Evolutionary conservation across 345 rosid genomes (phyloP).

Genomic region (Hibiscus mutabilis): DNA sequence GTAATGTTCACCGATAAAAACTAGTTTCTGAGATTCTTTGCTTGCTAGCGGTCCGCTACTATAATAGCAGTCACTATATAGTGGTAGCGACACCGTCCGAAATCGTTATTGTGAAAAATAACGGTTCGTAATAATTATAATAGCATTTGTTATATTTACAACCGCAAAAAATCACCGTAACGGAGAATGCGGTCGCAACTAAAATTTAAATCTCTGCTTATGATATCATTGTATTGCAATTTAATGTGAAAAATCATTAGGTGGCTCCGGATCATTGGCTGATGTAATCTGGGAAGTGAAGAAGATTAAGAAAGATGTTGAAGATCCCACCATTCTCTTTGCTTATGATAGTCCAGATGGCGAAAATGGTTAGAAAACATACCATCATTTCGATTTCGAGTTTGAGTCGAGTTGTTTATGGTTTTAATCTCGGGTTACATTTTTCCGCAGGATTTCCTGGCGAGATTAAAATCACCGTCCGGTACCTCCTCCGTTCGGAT

Average conservation of each 20-base stretch:
- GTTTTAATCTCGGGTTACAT: not conserved
- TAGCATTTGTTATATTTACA: no score
- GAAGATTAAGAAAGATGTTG: constrained; percentile 30
- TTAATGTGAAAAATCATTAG: constrained; percentile 20
- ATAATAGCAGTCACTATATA: no score
- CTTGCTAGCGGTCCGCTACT: not conserved
- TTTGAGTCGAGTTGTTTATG: not conserved
- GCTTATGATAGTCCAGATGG: constrained; percentile 58
- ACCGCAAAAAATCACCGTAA: no score
- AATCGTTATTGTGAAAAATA: no score
- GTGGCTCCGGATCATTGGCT: constrained; percentile 63
- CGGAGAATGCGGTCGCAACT: no score
- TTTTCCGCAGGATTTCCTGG: constrained; percentile 65
- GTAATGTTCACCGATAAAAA: constrained; percentile 21
- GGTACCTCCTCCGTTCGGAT: constrained; percentile 45
- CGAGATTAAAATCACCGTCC: constrained; percentile 43
- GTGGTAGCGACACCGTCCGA: no score
- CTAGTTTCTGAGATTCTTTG: not conserved
- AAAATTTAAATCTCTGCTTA: no score
- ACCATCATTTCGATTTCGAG: not conserved
- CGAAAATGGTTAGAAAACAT: constrained; percentile 48
- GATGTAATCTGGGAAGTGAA: constrained; percentile 61
- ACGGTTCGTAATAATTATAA: no score
- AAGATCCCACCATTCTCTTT: constrained; percentile 35
- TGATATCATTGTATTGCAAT: not conserved